A percentile compares a stretch with the other conserved stretches of the same genome.
phyloP scores from a whole-genome alignment of 805 yeast genomes.

The Cyberlindnera maritima region DNA sequence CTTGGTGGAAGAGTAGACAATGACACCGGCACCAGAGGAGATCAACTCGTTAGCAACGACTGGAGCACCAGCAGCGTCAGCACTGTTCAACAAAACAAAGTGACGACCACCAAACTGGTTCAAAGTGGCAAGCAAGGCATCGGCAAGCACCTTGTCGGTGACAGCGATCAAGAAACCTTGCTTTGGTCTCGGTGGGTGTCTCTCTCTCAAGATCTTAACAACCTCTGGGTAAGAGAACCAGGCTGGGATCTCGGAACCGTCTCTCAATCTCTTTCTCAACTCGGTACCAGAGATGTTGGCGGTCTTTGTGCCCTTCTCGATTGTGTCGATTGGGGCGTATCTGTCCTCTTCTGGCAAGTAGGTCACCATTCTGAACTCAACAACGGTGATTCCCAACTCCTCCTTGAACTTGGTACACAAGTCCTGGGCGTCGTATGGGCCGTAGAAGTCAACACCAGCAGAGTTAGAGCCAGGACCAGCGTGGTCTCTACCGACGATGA shows the following conservation, averaged over 20 bases:
- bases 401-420: slow-evolving; percentile 70
- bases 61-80: slow-evolving; percentile 43
- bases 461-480: slow-evolving; percentile 95
- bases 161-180: slow-evolving; percentile 87
- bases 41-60: slow-evolving; percentile 73
- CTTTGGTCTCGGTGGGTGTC: slow-evolving; percentile 85
- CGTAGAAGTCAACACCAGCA: slow-evolving; percentile 89
- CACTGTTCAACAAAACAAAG: slow-evolving; percentile 46
- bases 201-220: slow-evolving; percentile 83
- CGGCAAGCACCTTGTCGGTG: slow-evolving; percentile 62
- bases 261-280: slow-evolving; percentile 80
- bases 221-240: slow-evolving; percentile 99
- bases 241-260: slow-evolving; percentile 86
- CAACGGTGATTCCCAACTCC: slow-evolving; percentile 86
- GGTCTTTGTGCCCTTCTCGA: slow-evolving; percentile 74
- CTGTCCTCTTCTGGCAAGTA: slow-evolving; percentile 93
- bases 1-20: slow-evolving; percentile 43
- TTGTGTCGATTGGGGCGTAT: slow-evolving; percentile 92
- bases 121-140: slow-evolving; percentile 85
- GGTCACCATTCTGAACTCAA: slow-evolving; percentile 96
- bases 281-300: slow-evolving; percentile 94
- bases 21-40: slow-evolving; percentile 90
- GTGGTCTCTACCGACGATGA: slow-evolving; percentile 97
- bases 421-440: slow-evolving; percentile 95
- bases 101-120: slow-evolving; percentile 84